Evolutionary conservation across 805 yeast genomes (phyloP).

Genomic region (Wickerhamomyces chambardii): DNA sequence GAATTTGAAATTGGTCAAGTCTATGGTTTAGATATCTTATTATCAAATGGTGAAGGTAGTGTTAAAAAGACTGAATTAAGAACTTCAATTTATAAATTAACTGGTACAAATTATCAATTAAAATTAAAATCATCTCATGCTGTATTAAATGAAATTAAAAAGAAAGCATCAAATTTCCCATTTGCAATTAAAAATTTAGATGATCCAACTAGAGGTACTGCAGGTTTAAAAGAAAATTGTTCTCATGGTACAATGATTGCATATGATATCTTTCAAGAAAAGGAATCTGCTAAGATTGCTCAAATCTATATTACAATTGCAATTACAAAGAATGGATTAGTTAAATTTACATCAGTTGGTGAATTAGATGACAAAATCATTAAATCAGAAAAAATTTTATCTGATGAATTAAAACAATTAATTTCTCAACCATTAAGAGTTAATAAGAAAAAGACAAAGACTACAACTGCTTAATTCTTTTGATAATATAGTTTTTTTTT

Average conservation of each 20-base stretch:
- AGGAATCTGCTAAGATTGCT: slow-evolving; percentile 56
- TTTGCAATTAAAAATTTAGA: slow-evolving; percentile 55
- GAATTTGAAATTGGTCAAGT: slow-evolving; percentile 71
- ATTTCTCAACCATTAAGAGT: slow-evolving; percentile 43
- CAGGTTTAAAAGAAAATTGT: slow-evolving; percentile 66
- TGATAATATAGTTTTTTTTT: too few species aligned
- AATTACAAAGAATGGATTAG: slow-evolving; percentile 62
- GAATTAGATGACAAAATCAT: slow-evolving; percentile 37
- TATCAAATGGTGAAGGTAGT: slow-evolving; percentile 59
- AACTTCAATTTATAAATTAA: slow-evolving; percentile 65
- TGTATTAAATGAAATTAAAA: slow-evolving; percentile 58
- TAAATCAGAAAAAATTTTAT: slow-evolving; percentile 46
- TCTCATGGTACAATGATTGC: slow-evolving; percentile 60
- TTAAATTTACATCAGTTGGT: slow-evolving; percentile 53
- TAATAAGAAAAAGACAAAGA: slow-evolving; percentile 1
- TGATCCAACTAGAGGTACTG: slow-evolving; percentile 63
- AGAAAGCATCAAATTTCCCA: slow-evolving; percentile 60
- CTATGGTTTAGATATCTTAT: slow-evolving; percentile 64
- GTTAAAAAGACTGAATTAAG: slow-evolving; percentile 48
- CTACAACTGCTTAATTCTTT: background rate
- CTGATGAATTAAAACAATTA: slow-evolving; percentile 36
- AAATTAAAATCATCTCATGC: slow-evolving; percentile 65
- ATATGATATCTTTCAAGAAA: slow-evolving; percentile 61
- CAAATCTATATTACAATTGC: slow-evolving; percentile 73
- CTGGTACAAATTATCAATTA: slow-evolving; percentile 59